Percentiles rank a stretch among this genome's conserved stretches.
These are phyloP conservation scores for Penicillium sp. DNA, from an alignment of 2,329 filamentous ascomycete species.

Conservation along the genomic window DNA sequence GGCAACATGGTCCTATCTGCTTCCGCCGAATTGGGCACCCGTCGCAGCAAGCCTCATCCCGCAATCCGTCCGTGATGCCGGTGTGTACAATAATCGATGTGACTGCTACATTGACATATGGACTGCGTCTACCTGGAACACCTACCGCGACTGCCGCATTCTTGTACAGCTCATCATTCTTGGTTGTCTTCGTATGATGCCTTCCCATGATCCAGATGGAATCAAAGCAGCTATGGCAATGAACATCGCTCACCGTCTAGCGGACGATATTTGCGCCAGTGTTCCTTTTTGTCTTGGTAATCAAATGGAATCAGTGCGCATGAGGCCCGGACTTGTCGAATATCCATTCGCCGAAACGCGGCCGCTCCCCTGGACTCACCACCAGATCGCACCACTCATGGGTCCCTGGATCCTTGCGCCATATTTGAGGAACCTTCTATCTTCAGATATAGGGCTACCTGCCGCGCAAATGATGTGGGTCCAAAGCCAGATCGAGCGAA, in stretches of 20 bases:
- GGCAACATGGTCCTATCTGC: slow-evolving; percentile 23
- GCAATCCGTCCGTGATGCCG: slow-evolving; percentile 27
- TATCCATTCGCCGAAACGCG: slow-evolving; percentile 27
- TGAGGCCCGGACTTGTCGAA: slow-evolving; percentile 22
- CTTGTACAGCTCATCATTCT: slow-evolving; percentile 31
- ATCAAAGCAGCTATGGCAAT: slow-evolving; percentile 4
- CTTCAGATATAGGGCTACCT: slow-evolving; percentile 17
- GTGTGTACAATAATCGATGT: slow-evolving; percentile 28
- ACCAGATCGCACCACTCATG: slow-evolving; percentile 27
- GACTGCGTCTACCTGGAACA: slow-evolving; percentile 33
- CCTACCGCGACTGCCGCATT: slow-evolving; percentile 32
- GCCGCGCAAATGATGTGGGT: slow-evolving; percentile 26
- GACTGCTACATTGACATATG: slow-evolving; percentile 35
- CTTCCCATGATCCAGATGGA: slow-evolving; percentile 7
- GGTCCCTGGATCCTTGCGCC: slow-evolving; percentile 28
- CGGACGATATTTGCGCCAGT: slow-evolving; percentile 29
- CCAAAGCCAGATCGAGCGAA: slow-evolving; percentile 23
- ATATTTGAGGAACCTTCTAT: slow-evolving; percentile 22
- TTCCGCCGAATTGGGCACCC: slow-evolving; percentile 29
- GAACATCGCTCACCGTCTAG: slow-evolving; percentile 18
- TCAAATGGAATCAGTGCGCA: slow-evolving; percentile 24
- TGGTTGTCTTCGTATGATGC: slow-evolving; percentile 24
- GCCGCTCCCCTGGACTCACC: slow-evolving; percentile 19
- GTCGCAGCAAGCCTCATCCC: slow-evolving; percentile 26
- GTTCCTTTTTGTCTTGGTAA: slow-evolving; percentile 31